A percentile compares a stretch with the other conserved stretches of the same genome.
Conservation (phyloP, 2,329 filamentous ascomycete genomes). For the Dactylellina parvicollis region DNA sequence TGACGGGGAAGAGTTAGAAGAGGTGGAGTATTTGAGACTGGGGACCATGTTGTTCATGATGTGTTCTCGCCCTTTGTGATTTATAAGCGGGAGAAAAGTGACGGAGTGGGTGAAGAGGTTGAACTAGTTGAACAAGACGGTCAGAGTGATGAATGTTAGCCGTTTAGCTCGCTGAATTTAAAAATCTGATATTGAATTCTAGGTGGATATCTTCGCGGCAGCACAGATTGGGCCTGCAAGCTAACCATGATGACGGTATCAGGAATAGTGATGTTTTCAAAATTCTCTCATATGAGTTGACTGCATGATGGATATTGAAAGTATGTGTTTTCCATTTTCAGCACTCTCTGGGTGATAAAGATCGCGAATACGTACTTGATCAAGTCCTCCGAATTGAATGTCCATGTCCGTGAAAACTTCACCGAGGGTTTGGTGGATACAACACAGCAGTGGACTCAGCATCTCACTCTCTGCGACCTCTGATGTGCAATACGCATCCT, state of each 20-base stretch:
- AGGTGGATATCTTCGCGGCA: too few species aligned
- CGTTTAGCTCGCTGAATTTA: too few species aligned
- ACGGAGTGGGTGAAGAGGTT: constrained; percentile 38
- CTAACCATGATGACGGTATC: too few species aligned
- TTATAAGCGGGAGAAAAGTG: constrained; percentile 37
- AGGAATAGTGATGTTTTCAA: too few species aligned
- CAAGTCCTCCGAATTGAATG: constrained; percentile 46
- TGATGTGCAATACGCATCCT: constrained; percentile 34
- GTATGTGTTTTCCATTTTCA: too few species aligned
- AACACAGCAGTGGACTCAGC: constrained; percentile 41
- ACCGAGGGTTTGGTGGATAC: constrained; percentile 37
- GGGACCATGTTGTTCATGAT: constrained; percentile 45
- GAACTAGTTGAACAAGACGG: constrained; percentile 21
- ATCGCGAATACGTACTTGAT: constrained; percentile 15
- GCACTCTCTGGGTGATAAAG: too few species aligned
- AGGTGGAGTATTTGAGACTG: constrained; percentile 32
- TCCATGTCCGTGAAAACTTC: constrained; percentile 45
- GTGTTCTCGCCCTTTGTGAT: constrained; percentile 37
- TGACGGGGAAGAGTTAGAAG: neutral
- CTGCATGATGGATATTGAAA: too few species aligned
- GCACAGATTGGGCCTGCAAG: too few species aligned
- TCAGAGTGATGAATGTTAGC: too few species aligned
- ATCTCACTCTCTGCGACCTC: constrained; percentile 41
- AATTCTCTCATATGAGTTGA: too few species aligned
- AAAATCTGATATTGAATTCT: too few species aligned